Percentiles rank a stretch among this genome's conserved stretches.
phyloP scores from a whole-genome alignment of 768 basidiomycete species.

The Leccinum uliginosum region DNA sequence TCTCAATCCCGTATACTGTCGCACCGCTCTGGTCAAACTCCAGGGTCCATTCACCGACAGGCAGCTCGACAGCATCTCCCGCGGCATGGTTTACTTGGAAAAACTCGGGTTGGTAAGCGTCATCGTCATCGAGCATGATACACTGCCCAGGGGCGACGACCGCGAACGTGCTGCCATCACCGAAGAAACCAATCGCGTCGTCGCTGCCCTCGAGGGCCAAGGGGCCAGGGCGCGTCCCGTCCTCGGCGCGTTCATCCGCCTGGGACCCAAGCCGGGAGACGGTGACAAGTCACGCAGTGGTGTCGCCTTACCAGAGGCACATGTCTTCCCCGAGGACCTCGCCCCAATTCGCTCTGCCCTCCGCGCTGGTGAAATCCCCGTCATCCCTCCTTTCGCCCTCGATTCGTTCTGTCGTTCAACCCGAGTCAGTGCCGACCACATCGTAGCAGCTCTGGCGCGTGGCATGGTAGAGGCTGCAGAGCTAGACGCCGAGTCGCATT shows the following conservation, averaged over 20 bases:
- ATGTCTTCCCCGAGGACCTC: constrained; percentile 76
- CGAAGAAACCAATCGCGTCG: constrained; percentile 84
- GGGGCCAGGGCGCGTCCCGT: constrained; percentile 87
- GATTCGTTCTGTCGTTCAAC: constrained; percentile 87
- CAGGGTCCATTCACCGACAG: constrained; percentile 94
- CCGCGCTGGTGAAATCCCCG: constrained; percentile 92
- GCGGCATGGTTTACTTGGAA: constrained; percentile 92
- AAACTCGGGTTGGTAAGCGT: constrained; percentile 95
- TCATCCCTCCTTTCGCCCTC: constrained; percentile 88
- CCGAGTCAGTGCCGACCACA: constrained; percentile 82
- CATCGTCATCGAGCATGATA: constrained; percentile 90
- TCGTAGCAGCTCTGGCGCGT: constrained; percentile 80
- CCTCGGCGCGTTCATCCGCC: constrained; percentile 77
- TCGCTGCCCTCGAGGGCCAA: constrained; percentile 75
- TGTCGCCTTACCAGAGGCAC: constrained; percentile 60
- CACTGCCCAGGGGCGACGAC: constrained; percentile 59
- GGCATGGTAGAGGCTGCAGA: constrained; percentile 69
- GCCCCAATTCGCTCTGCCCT: constrained; percentile 84
- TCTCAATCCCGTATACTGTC: constrained; percentile 76
- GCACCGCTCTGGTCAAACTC: constrained; percentile 93
- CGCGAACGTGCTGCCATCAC: constrained; percentile 63
- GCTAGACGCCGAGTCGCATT: constrained; percentile 39
- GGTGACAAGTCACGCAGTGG: constrained; percentile 27
- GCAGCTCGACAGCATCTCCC: constrained; percentile 90
- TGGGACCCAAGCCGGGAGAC: constrained; percentile 70